These are phyloP conservation scores for Caloboletus inedulis DNA, from an alignment of 1,284 basidiomycete species.

Conservation along the genomic window DNA sequence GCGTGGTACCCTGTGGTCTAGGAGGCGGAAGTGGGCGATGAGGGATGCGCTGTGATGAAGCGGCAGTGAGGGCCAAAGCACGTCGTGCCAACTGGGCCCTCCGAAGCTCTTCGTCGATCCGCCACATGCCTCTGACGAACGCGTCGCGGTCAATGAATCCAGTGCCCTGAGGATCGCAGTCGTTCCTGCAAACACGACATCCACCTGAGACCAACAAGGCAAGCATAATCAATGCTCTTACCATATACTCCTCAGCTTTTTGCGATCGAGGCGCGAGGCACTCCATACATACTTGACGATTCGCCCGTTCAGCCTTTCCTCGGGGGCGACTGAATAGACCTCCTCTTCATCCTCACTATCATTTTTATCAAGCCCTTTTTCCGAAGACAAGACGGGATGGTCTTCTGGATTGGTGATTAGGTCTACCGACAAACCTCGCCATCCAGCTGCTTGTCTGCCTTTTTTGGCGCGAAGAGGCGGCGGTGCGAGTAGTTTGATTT, in stretches of 20 bases:
- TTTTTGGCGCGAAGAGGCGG: slow-evolving; percentile 43
- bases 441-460: slow-evolving; percentile 59
- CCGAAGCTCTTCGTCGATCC: slow-evolving; percentile 79
- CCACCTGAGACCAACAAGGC: background rate
- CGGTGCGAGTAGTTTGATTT: slow-evolving; percentile 34
- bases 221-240: slow-evolving; percentile 31
- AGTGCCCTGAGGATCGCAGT: slow-evolving; percentile 55
- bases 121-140: slow-evolving; percentile 79
- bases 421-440: slow-evolving; percentile 75
- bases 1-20: slow-evolving; percentile 12
- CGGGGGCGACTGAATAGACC: slow-evolving; percentile 27
- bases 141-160: slow-evolving; percentile 61
- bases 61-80: slow-evolving; percentile 37
- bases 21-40: slow-evolving; percentile 30
- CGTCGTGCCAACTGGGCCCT: slow-evolving; percentile 46
- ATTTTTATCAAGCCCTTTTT: slow-evolving; percentile 26
- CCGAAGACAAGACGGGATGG: slow-evolving; percentile 19
- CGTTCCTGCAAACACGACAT: slow-evolving; percentile 43
- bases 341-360: slow-evolving; percentile 33
- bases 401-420: slow-evolving; percentile 51
- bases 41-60: slow-evolving; percentile 35
- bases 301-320: slow-evolving; percentile 53
- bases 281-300: slow-evolving; percentile 63
- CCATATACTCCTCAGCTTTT: slow-evolving; percentile 63
- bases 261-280: slow-evolving; percentile 53